Evolutionary conservation across 176 grass and related monocot species (phyloP).

Genomic region (sorghum (Sorghum bicolor)): DNA sequence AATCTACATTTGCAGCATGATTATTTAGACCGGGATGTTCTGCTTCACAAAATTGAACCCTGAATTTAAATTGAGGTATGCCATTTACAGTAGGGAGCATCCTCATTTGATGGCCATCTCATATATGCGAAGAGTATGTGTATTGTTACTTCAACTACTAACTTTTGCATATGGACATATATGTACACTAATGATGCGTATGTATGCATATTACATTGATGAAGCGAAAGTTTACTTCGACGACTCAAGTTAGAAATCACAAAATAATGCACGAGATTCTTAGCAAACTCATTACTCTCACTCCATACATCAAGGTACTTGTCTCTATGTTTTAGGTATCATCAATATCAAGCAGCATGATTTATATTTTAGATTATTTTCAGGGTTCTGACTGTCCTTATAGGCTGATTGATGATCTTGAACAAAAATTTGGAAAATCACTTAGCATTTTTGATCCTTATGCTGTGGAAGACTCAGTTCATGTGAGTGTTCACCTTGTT

Average conservation of each 20-base stretch:
- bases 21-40: neutral
- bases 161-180: neutral
- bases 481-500: neutral
- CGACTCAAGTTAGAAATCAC: neutral
- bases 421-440: neutral
- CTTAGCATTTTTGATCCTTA: neutral
- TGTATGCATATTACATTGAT: neutral
- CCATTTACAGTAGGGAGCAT: neutral
- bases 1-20: neutral
- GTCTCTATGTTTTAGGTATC: neutral
- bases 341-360: neutral
- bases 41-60: constrained; percentile 4
- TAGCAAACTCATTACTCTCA: neutral
- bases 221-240: constrained; percentile 6
- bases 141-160: neutral
- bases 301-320: constrained; percentile 14
- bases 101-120: neutral
- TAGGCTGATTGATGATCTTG: neutral
- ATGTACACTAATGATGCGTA: neutral
- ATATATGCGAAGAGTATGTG: neutral
- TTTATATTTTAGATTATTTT: neutral
- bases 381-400: neutral
- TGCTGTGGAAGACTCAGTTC: neutral
- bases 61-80: constrained; percentile 20
- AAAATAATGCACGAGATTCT: neutral